Evolutionary conservation across 2,329 filamentous ascomycete species (phyloP).

Genomic region (Ceratocystis lukuohia): DNA sequence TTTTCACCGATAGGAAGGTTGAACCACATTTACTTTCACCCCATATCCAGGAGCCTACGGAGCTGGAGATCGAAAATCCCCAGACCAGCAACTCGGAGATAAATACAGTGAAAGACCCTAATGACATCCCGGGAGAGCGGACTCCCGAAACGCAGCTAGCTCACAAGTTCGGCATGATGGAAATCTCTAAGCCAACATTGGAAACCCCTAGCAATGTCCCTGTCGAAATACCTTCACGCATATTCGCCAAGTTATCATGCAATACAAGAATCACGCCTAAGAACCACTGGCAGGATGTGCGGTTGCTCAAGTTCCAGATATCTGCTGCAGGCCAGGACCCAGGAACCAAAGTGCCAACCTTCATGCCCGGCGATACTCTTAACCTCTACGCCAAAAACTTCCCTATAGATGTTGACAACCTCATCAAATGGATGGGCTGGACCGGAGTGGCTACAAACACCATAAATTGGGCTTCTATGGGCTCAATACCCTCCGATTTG

Average conservation of each 20-base stretch:
- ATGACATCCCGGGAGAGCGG: constrained; percentile 26
- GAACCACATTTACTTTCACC: not conserved
- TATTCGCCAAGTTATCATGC: constrained; percentile 38
- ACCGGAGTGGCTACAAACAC: constrained; percentile 53
- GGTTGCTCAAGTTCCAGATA: constrained; percentile 54
- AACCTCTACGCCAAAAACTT: constrained; percentile 83
- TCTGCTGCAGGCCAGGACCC: constrained; percentile 12
- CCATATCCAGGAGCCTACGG: not conserved
- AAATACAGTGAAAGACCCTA: not conserved
- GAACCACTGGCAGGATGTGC: constrained; percentile 87
- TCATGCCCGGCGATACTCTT: constrained; percentile 64
- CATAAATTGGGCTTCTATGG: constrained; percentile 32
- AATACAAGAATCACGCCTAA: constrained; percentile 63
- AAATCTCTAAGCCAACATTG: not conserved
- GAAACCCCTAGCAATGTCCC: constrained; percentile 13
- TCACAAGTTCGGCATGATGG: constrained; percentile 15
- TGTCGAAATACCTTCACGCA: constrained; percentile 5
- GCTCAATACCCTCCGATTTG: constrained; percentile 10
- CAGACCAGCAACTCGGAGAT: not conserved
- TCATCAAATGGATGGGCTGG: constrained; percentile 75
- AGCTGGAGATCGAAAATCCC: not conserved
- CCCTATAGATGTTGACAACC: constrained; percentile 58
- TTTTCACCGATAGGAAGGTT: constrained; percentile 1
- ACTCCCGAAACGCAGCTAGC: not conserved
- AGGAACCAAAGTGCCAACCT: constrained; percentile 24